phyloP scores from a whole-genome alignment of 176 grass and related monocot species.

The Puccinellia tenuiflora region DNA sequence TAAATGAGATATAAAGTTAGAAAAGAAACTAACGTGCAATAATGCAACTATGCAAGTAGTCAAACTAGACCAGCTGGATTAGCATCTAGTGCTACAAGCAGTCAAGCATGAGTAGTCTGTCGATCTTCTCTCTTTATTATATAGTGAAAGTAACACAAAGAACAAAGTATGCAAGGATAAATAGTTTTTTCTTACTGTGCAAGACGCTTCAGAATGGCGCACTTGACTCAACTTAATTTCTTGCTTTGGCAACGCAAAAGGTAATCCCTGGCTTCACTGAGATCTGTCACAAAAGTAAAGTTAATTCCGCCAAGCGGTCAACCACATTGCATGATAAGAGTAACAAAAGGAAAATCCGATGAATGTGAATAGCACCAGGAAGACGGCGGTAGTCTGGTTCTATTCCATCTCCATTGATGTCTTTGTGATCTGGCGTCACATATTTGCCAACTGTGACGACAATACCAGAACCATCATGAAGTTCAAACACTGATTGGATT shows the following conservation, averaged over 20 bases:
- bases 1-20: not conserved
- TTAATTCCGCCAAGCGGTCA: not conserved
- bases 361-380: slow-evolving; percentile 53
- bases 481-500: slow-evolving; percentile 96
- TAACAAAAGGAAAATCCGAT: not conserved
- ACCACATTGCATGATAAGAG: not conserved
- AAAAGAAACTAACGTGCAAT: not conserved
- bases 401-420: slow-evolving; percentile 98
- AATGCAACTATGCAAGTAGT: not conserved
- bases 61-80: not conserved
- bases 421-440: slow-evolving; percentile 74
- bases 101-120: not conserved
- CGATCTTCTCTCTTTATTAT: not conserved
- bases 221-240: slow-evolving; percentile 37
- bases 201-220: not conserved
- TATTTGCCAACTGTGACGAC: slow-evolving; percentile 93
- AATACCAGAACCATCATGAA: slow-evolving; percentile 96
- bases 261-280: slow-evolving; percentile 69
- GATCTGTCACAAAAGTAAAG: slow-evolving; percentile 34
- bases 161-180: not conserved
- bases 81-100: not conserved
- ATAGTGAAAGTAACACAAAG: not conserved
- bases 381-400: slow-evolving; percentile 68
- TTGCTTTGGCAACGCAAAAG: slow-evolving; percentile 59
- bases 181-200: not conserved